A percentile compares a stretch with the other conserved stretches of the same genome.
These are phyloP conservation scores for Rosellinia necatrix DNA, from an alignment of 2,329 filamentous ascomycete genomes.

Conservation along the genomic window DNA sequence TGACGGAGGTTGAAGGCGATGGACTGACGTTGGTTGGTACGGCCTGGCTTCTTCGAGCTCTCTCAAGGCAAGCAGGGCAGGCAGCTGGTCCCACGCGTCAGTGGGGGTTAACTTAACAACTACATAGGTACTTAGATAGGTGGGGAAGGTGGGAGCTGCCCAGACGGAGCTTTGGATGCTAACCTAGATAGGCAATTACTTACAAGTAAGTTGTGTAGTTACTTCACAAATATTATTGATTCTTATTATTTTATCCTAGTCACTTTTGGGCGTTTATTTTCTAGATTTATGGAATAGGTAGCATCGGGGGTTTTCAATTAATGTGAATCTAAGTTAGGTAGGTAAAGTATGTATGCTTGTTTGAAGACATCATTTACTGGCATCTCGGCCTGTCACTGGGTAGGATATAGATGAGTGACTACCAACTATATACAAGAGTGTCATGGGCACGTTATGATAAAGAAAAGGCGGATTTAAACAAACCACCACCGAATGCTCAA, in stretches of 20 bases:
- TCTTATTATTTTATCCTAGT: no score
- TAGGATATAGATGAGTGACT: neutral
- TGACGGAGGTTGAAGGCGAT: conserved; percentile 14
- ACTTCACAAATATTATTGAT: no score
- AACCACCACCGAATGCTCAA: neutral
- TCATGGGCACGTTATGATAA: conserved; percentile 20
- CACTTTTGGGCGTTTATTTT: no score
- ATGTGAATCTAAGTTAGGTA: no score
- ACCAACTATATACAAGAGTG: conserved; percentile 11
- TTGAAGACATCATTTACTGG: neutral
- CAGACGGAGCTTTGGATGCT: neutral
- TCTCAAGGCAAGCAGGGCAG: conserved; percentile 29
- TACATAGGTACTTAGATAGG: neutral
- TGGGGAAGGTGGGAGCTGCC: neutral
- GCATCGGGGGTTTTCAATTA: no score
- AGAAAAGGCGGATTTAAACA: neutral
- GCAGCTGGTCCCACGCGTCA: conserved; percentile 42
- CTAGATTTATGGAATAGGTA: no score
- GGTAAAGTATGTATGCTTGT: neutral
- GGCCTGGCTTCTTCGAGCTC: conserved; percentile 15
- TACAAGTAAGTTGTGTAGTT: no score
- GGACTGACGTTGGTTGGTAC: conserved; percentile 12
- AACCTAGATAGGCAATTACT: no score
- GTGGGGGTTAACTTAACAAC: no score
- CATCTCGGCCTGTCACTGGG: neutral